Evolutionary conservation across 78 protist genomes (phyloP).

Genomic region (Planoprotostelium fungivorum): DNA sequence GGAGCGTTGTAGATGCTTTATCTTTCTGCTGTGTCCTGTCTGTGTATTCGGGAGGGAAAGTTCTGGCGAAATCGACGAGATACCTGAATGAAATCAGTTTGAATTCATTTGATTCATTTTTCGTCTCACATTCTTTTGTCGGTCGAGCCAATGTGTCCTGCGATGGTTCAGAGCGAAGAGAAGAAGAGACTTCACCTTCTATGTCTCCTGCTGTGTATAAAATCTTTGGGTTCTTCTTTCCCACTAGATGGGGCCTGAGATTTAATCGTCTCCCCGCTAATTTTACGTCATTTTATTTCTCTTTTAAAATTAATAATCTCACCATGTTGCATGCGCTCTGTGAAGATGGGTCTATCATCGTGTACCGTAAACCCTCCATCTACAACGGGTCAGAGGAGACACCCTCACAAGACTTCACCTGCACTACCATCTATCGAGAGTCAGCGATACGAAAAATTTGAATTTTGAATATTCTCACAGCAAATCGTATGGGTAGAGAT

Average conservation of each 20-base stretch:
- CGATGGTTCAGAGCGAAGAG: neutral
- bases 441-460: neutral
- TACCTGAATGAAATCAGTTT: neutral
- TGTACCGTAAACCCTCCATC: conserved; percentile 68
- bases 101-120: neutral
- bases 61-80: neutral
- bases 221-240: conserved; percentile 22
- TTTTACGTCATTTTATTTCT: neutral
- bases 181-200: conserved; percentile 21
- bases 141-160: neutral
- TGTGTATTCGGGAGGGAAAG: neutral
- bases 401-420: neutral
- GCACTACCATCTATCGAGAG: neutral
- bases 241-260: conserved; percentile 50
- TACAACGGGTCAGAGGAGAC: neutral
- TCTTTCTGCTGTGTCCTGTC: neutral
- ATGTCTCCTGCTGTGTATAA: conserved; percentile 50
- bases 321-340: conserved; percentile 27
- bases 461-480: conserved; percentile 31
- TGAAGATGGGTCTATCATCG: conserved; percentile 6
- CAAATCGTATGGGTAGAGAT: conserved; percentile 39
- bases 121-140: neutral
- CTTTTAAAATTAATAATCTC: too few species aligned
- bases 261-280: conserved; percentile 24
- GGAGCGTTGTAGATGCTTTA: neutral